Evolutionary conservation across 2,329 filamentous ascomycete genomes (phyloP), one percentile per base, ranked within the genome.

Genomic region (Fusarium keratoplasticum): DNA sequence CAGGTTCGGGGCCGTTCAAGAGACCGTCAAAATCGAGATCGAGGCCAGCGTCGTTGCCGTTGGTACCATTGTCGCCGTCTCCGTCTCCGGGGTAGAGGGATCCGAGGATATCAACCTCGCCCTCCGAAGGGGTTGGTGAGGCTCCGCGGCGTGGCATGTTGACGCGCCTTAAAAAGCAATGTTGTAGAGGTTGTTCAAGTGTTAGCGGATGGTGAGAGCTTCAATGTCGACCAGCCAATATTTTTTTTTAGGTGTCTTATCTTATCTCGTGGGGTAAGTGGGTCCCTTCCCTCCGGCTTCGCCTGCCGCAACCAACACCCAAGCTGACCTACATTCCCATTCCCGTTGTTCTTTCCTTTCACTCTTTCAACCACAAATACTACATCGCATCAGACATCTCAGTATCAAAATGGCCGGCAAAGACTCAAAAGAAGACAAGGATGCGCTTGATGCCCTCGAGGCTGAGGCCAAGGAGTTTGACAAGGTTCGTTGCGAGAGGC

Each of bases 391-490:
- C 16, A 25, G n/a, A 36, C 25, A 11, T 35, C 22, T 14, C 13
- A 22, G 33, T 4, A 29, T 25, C 36, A 78, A 9, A 72, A 86
- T 86, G 84, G 78, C 84, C 2, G 80, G 80, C 71, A 79, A 81
- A 58, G 80, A 80, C 20, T 42, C 76, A 14, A 85, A 85, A 73
- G 89, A 92, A 64, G 93, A 95, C 76, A 87, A 91, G 78, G 94
- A 95, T 81, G 92, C 94, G 54, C 89, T 98, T 72, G 93, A 95
- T 80, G 91, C 91, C 70, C 91, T 98, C 47, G 94, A 96, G 79
- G 89, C 91, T 36, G 95, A 98, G 81, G 92, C 93, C 64, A 97
- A 96, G 79, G 96, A 98, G 81, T 97, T 96, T 80, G 93, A 94
- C 80, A 98, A 98, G 89, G 95, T 92, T 79, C 82, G 82, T 69